Evolutionary conservation across 345 rosid genomes (phyloP).

Genomic region (Hibiscus tridactylites): DNA sequence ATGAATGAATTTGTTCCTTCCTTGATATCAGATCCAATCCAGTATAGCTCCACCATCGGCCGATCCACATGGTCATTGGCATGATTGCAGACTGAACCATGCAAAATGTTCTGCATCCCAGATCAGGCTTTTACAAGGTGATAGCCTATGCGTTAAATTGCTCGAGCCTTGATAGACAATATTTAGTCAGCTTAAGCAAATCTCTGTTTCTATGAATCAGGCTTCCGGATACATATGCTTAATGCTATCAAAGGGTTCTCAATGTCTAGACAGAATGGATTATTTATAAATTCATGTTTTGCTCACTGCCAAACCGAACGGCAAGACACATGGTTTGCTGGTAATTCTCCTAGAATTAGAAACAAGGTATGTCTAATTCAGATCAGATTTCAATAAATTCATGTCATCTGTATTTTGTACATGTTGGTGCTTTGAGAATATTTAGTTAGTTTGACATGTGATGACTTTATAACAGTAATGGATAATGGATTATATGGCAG

Average conservation of each 20-base stretch:
- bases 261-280: conserved; percentile 62
- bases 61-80: conserved; percentile 88
- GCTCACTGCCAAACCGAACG: conserved; percentile 97
- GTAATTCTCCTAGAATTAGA: conserved; percentile 60
- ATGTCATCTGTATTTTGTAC: background rate
- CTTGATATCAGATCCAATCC: conserved; percentile 58
- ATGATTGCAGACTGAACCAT: conserved; percentile 63
- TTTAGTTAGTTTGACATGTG: background rate
- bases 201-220: conserved; percentile 27
- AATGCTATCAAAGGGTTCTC: conserved; percentile 51
- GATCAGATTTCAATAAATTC: background rate
- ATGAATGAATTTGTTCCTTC: conserved; percentile 11
- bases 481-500: conserved; percentile 30
- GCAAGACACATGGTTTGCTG: conserved; percentile 93
- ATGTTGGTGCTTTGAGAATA: background rate
- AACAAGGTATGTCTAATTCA: conserved; percentile 47
- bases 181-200: background rate
- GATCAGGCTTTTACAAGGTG: conserved; percentile 70
- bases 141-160: background rate
- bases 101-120: conserved; percentile 63
- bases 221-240: conserved; percentile 81
- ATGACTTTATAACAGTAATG: background rate
- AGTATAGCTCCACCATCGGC: conserved; percentile 88
- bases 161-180: background rate
- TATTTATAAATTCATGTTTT: conserved; percentile 89